Percentiles rank a stretch among this genome's conserved stretches.
These are phyloP conservation scores for Botrytis paeoniae DNA, from an alignment of 2,329 filamentous ascomycete genomes.

Conservation along the genomic window DNA sequence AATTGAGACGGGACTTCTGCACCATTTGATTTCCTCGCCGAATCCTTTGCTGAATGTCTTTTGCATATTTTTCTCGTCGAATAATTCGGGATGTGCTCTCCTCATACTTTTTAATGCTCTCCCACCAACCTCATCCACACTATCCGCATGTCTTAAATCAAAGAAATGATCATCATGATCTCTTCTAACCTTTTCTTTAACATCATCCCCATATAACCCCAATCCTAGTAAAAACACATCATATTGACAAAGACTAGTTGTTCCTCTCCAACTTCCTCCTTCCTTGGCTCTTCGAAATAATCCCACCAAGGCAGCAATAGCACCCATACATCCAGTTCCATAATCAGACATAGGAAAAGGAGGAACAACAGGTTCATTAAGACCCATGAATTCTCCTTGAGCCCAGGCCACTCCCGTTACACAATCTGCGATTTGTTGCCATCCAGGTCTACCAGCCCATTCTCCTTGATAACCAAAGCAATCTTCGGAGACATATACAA, in stretches of 20 bases:
- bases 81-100: constrained; percentile 34
- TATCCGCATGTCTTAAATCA: constrained; percentile 34
- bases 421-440: constrained; percentile 68
- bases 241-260: constrained; percentile 64
- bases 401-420: constrained; percentile 34
- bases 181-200: constrained; percentile 44
- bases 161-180: constrained; percentile 33
- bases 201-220: constrained; percentile 52
- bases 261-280: constrained; percentile 66
- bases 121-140: constrained; percentile 36
- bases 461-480: constrained; percentile 66
- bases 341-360: constrained; percentile 65
- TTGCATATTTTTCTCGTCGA: constrained; percentile 35
- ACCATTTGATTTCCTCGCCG: constrained; percentile 35
- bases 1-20: constrained; percentile 34
- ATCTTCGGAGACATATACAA: constrained; percentile 68
- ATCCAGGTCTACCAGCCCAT: constrained; percentile 63
- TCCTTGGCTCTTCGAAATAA: constrained; percentile 59
- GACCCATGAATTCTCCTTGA: constrained; percentile 60
- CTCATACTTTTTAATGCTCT: constrained; percentile 35
- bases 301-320: constrained; percentile 62
- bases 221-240: constrained; percentile 62
- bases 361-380: constrained; percentile 62
- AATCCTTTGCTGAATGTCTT: constrained; percentile 33
- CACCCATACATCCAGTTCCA: constrained; percentile 69